Base-by-base conservation (phyloP, 148 eudicot genomes). In the Amaranthus hypochondriacus region DNA sequence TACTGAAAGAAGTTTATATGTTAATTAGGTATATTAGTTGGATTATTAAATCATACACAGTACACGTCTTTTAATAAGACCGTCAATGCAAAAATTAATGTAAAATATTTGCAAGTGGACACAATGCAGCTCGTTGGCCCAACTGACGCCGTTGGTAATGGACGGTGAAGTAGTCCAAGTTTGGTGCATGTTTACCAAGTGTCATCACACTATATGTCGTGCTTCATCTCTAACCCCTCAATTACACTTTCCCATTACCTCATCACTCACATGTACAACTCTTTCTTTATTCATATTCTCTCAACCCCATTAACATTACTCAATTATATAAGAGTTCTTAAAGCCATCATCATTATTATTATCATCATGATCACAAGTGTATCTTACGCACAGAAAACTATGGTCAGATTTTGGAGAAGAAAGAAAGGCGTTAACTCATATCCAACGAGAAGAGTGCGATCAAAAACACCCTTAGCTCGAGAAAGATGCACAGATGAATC, bases 181-280 rank as follows among this genome's bases (percentile, higher is more conserved):
- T 28, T 28, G 65, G 13, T 66, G 69, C 69, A 66, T 66, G 69
- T 66, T 48, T 9, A 14, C 69, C 69, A 66, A 48, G 53, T 66
- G 69, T 49, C 69, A 42, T 7, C 48, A 4, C 39, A 4, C 39
- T 28, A 28, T 28, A 28, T 28, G 39, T 28, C 39, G 39, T 28
- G 39, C 39, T 28, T 28, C 39, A 28, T 28, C 39, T 28, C 39
- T 28, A 28, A 28, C 39, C 39, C 39, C 39, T 28, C 39, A 28
- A 28, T 28, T 28, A 28, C 1, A 28, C 39, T 28, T 28, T 28
- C 39, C 39, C 39, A 9, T 62, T 13, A 44, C n/a, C 28, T 66
- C 69, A 66, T 66, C 69, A 48, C 5, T 66, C 11, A 66, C 69
- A 52, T 64, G 6, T 28, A 28, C 39, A 28, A 28, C 39, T 28